Conservation (phyloP, 202 grass and related monocot species). For the Hordeum pubiflorum region DNA sequence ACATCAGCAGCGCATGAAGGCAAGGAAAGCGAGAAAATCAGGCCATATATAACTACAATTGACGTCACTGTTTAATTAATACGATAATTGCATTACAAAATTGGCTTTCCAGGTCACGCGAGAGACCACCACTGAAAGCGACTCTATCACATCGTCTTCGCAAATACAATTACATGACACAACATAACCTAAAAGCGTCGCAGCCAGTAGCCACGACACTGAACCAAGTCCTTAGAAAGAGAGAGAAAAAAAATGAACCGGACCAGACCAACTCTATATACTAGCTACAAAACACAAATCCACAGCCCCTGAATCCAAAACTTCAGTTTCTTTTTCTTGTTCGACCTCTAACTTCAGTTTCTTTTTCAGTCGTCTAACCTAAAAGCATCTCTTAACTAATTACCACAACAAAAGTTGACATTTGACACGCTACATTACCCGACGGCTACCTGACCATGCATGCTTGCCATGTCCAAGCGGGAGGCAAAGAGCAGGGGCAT, state of each 20-base stretch:
- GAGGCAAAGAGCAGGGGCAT: neutral
- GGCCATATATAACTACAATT: neutral
- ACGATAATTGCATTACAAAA: constrained; percentile 47
- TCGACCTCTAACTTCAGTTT: neutral
- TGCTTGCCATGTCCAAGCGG: neutral
- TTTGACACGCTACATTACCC: neutral
- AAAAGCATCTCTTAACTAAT: neutral
- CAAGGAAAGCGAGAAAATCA: neutral
- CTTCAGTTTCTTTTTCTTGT: neutral
- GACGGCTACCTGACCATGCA: neutral
- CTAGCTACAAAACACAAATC: constrained; percentile 10
- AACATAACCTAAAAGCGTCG: neutral
- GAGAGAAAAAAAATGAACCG: neutral
- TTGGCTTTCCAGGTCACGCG: constrained; percentile 26
- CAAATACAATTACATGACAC: constrained; percentile 11
- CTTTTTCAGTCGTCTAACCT: neutral
- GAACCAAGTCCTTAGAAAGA: constrained; percentile 1
- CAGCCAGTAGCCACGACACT: neutral
- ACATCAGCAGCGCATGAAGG: neutral
- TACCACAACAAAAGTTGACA: neutral
- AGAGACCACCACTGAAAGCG: constrained; percentile 30
- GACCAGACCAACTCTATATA: constrained; percentile 26
- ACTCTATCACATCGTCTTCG: constrained; percentile 1
- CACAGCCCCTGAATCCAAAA: constrained; percentile 10
- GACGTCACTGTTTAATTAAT: constrained; percentile 16